These are phyloP conservation scores for Aspergillus pseudoviridinutans DNA, from an alignment of 2,329 filamentous ascomycete genomes.

Conservation along the genomic window DNA sequence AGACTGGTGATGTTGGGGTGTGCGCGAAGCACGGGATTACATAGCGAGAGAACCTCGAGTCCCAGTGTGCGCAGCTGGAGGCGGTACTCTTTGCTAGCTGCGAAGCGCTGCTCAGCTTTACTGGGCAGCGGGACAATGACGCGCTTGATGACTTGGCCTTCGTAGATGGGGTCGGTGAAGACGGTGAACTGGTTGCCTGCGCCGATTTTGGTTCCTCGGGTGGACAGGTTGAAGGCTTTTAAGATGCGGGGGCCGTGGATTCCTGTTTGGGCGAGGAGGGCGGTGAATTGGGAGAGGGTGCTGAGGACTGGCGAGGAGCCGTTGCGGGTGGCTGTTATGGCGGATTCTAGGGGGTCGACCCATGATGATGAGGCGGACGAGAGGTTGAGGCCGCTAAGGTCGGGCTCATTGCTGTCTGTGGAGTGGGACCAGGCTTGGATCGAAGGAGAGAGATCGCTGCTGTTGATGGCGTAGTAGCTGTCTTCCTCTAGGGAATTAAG, in stretches of 20 bases:
- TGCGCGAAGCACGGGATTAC: slow-evolving; percentile 21
- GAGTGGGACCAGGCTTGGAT: background rate
- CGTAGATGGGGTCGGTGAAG: slow-evolving; percentile 19
- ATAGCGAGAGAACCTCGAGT: slow-evolving; percentile 24
- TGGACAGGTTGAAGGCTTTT: slow-evolving; percentile 18
- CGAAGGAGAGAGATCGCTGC: background rate
- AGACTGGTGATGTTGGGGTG: slow-evolving; percentile 25
- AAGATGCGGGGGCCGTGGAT: slow-evolving; percentile 23
- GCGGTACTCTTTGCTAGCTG: slow-evolving; percentile 20
- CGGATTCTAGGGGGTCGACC: slow-evolving; percentile 20
- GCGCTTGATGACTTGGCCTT: slow-evolving; percentile 25
- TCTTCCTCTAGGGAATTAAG: background rate
- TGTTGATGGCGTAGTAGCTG: background rate
- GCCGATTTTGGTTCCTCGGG: slow-evolving; percentile 21
- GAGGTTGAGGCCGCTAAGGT: background rate
- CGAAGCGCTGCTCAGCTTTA: slow-evolving; percentile 16
- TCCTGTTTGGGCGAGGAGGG: slow-evolving; percentile 23
- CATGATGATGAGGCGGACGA: background rate
- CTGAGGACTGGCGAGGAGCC: slow-evolving; percentile 21
- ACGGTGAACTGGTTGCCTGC: slow-evolving; percentile 25
- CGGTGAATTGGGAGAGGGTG: slow-evolving; percentile 24
- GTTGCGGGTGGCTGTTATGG: slow-evolving; percentile 24
- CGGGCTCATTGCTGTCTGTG: background rate
- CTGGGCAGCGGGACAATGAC: slow-evolving; percentile 23
- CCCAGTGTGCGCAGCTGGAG: slow-evolving; percentile 20